These are phyloP conservation scores for Melastoma malabathricum DNA, from an alignment of 345 rosid genomes.

Conservation along the genomic window DNA sequence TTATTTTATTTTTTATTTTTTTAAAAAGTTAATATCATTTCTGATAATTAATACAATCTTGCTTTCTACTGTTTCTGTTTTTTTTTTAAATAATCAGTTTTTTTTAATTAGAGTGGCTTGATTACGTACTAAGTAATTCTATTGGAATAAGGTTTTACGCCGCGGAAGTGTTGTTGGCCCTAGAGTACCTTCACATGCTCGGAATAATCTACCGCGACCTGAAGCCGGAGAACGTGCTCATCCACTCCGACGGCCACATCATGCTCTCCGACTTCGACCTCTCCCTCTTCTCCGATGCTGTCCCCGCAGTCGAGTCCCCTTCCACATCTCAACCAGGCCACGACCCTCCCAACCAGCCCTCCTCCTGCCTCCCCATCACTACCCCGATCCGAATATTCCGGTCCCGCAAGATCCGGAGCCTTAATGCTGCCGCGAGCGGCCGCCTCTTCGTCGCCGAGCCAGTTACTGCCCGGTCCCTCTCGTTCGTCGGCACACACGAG, in stretches of 20 bases:
- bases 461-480: constrained; percentile 65
- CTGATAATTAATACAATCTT: no score
- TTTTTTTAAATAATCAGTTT: no score
- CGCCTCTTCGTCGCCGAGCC: constrained; percentile 91
- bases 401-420: constrained; percentile 46
- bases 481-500: constrained; percentile 95
- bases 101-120: not conserved
- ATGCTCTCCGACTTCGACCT: constrained; percentile 97
- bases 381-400: constrained; percentile 28
- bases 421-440: constrained; percentile 19
- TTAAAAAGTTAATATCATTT: no score
- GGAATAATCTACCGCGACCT: constrained; percentile 92
- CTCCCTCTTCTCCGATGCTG: constrained; percentile 61
- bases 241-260: constrained; percentile 93
- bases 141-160: constrained; percentile 57
- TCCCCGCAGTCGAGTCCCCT: constrained; percentile 76
- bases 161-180: constrained; percentile 79
- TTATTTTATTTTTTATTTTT: no score
- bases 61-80: no score
- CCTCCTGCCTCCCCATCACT: constrained; percentile 31
- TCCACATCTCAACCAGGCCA: constrained; percentile 16
- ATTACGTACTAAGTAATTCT: not conserved
- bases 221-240: constrained; percentile 85
- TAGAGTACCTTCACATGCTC: constrained; percentile 92
- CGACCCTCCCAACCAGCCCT: constrained; percentile 19